Evolutionary conservation across 2,329 filamentous ascomycete genomes (phyloP).

Genomic region (Magnaporthales sp.): DNA sequence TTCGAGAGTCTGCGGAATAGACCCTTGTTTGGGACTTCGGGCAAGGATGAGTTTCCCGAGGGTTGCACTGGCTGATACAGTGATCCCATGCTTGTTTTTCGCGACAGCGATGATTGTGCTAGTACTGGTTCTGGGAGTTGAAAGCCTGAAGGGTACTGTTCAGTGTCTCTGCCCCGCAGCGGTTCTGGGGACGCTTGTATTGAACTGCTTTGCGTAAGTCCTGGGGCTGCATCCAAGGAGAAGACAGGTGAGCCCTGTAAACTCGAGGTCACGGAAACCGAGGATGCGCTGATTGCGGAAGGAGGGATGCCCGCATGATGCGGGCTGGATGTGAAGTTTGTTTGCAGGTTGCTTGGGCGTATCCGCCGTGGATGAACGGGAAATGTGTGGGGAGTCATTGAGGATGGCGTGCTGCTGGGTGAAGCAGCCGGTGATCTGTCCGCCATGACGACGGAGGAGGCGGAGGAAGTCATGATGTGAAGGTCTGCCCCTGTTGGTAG

Average conservation of each 20-base stretch:
- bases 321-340: slow-evolving; percentile 29
- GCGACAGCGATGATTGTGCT: slow-evolving; percentile 28
- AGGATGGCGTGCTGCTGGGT: slow-evolving; percentile 25
- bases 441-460: neutral
- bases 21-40: slow-evolving; percentile 37
- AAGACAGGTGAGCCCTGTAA: slow-evolving; percentile 49
- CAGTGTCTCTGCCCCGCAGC: slow-evolving; percentile 44
- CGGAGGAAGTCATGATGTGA: neutral
- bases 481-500: neutral
- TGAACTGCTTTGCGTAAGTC: slow-evolving; percentile 51
- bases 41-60: slow-evolving; percentile 40
- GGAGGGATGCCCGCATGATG: slow-evolving; percentile 32
- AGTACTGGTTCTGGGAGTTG: slow-evolving; percentile 64
- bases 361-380: slow-evolving; percentile 25
- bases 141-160: slow-evolving; percentile 44
- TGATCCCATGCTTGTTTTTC: slow-evolving; percentile 51
- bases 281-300: slow-evolving; percentile 33
- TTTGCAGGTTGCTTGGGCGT: slow-evolving; percentile 40
- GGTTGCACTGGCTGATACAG: slow-evolving; percentile 45
- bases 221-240: slow-evolving; percentile 39
- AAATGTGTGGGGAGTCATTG: slow-evolving; percentile 29
- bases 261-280: slow-evolving; percentile 44
- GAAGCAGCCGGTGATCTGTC: slow-evolving; percentile 13
- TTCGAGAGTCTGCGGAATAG: slow-evolving; percentile 82
- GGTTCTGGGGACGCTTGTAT: slow-evolving; percentile 60